These are phyloP conservation scores for Amphichorda felina DNA, from an alignment of 2,329 filamentous ascomycete species.

Conservation along the genomic window DNA sequence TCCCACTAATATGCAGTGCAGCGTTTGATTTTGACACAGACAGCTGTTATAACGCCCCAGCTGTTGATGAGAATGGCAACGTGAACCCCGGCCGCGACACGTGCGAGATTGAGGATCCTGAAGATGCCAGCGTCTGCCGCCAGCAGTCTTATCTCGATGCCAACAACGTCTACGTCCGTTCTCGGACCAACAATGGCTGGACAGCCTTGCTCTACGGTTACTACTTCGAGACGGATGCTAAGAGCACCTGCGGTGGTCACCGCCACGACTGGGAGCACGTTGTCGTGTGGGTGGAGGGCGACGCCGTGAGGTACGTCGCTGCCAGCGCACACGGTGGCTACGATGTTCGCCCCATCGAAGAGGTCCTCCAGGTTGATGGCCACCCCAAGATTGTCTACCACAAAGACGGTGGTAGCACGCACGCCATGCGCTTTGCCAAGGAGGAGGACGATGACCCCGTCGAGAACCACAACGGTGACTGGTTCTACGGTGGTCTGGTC, in stretches of 20 bases:
- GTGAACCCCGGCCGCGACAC: constrained; percentile 15
- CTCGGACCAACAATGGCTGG: constrained; percentile 17
- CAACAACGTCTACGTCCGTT: constrained; percentile 12
- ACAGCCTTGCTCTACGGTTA: constrained; percentile 13
- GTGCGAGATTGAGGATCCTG: constrained; percentile 6
- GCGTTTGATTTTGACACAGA: constrained; percentile 21
- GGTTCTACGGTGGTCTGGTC: constrained; percentile 14
- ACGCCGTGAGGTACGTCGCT: constrained; percentile 10
- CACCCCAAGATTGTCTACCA: constrained; percentile 22
- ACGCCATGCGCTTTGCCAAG: constrained; percentile 17
- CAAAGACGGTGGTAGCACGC: constrained; percentile 19
- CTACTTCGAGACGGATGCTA: constrained; percentile 12
- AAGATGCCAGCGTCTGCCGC: constrained; percentile 16
- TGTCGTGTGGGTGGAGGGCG: constrained; percentile 8
- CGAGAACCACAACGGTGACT: constrained; percentile 17
- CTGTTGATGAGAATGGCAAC: constrained; percentile 17
- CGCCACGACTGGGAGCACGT: constrained; percentile 13
- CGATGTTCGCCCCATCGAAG: constrained; percentile 8
- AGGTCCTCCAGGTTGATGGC: constrained; percentile 14
- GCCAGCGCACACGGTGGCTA: constrained; percentile 18
- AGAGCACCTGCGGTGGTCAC: constrained; percentile 10
- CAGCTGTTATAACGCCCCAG: constrained; percentile 22
- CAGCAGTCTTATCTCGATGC: constrained; percentile 13
- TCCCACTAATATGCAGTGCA: not conserved
- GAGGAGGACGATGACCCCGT: constrained; percentile 8